phyloP scores from a whole-genome alignment of 2,329 filamentous ascomycete species.

The Cyphellophora europaea region DNA sequence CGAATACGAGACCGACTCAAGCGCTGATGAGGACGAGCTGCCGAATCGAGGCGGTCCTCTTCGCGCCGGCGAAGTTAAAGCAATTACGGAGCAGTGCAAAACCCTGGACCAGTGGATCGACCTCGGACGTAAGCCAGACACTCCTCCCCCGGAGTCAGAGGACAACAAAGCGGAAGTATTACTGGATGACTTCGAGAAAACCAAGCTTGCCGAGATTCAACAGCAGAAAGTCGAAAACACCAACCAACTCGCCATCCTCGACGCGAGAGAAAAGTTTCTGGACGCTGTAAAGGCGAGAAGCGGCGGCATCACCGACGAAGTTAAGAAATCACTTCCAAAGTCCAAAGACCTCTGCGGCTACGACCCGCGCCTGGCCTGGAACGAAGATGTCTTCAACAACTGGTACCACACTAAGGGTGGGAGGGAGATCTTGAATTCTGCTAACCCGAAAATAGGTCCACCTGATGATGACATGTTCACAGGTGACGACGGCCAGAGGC shows the following conservation, averaged over 20 bases:
- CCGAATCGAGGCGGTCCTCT: constrained; percentile 15
- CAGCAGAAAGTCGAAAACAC: constrained; percentile 23
- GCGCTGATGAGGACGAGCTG: constrained; percentile 21
- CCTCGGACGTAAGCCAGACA: constrained; percentile 19
- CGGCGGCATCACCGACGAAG: constrained; percentile 31
- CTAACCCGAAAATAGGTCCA: constrained; percentile 17
- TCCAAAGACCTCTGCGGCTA: constrained; percentile 41
- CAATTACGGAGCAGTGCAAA: constrained; percentile 14
- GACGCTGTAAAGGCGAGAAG: constrained; percentile 31
- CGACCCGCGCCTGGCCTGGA: constrained; percentile 37
- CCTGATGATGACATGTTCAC: constrained; percentile 29
- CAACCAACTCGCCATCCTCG: constrained; percentile 30
- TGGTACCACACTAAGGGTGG: constrained; percentile 32
- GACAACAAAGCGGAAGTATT: constrained; percentile 11
- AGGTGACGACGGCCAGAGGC: neutral
- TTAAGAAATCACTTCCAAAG: constrained; percentile 36
- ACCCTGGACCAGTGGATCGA: constrained; percentile 12
- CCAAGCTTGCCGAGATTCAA: constrained; percentile 29
- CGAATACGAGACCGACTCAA: constrained; percentile 21
- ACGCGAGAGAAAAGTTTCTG: constrained; percentile 32
- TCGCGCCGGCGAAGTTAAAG: constrained; percentile 17
- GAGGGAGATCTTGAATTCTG: constrained; percentile 21
- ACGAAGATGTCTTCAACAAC: constrained; percentile 37
- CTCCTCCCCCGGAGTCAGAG: constrained; percentile 16
- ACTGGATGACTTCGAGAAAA: constrained; percentile 24